Conservation (phyloP, 2,329 filamentous ascomycete genomes). For the Fusarium luffae region DNA sequence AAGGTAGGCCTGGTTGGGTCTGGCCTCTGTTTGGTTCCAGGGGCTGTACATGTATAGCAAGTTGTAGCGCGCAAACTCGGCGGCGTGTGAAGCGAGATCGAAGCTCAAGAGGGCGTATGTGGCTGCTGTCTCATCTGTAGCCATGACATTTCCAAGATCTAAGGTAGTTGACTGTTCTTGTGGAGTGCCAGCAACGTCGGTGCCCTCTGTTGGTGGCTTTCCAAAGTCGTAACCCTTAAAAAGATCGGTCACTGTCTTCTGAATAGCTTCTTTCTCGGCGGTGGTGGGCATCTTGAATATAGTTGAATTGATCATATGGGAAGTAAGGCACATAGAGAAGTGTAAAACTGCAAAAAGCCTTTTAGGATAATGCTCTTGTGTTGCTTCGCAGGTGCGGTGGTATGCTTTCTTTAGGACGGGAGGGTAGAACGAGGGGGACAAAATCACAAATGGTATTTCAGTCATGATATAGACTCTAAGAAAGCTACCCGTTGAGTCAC, state of each 20-base stretch:
- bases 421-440: too few species aligned
- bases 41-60: conserved; percentile 1
- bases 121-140: too few species aligned
- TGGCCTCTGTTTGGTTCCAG: neutral
- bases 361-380: too few species aligned
- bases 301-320: too few species aligned
- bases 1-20: neutral
- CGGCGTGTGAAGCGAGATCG: neutral
- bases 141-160: rapidly evolving
- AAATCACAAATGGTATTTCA: neutral
- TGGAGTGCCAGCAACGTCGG: neutral
- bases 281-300: neutral
- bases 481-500: neutral
- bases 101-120: neutral
- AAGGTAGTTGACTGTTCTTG: neutral
- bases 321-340: too few species aligned
- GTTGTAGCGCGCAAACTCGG: neutral
- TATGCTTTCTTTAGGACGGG: too few species aligned
- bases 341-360: too few species aligned
- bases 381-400: neutral
- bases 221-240: neutral
- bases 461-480: neutral
- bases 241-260: neutral
- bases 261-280: neutral
- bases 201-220: neutral